Conservation (phyloP, 2,329 filamentous ascomycete species). For the Aureobasidium pullulans region DNA sequence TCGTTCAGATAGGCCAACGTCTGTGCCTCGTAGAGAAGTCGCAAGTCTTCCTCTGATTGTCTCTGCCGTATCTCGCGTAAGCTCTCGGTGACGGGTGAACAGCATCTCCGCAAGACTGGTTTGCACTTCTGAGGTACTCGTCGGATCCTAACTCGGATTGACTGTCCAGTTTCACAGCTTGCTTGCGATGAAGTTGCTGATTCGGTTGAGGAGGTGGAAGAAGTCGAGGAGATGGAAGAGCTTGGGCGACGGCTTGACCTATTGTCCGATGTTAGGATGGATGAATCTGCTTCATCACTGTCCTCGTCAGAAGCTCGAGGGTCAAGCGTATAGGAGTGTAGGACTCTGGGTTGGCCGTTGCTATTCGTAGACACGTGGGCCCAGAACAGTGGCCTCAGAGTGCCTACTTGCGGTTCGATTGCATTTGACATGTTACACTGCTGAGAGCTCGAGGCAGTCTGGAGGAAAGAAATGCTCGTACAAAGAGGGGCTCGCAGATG, state of each 20-base stretch:
- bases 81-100: constrained; percentile 19
- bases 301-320: neutral
- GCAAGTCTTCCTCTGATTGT: constrained; percentile 25
- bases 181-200: neutral
- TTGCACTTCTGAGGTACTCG: neutral
- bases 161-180: neutral
- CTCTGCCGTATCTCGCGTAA: constrained; percentile 25
- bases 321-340: neutral
- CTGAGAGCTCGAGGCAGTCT: neutral
- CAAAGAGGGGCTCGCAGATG: neutral
- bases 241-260: neutral
- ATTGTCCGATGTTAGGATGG: neutral
- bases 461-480: neutral
- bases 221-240: neutral
- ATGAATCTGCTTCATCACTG: neutral
- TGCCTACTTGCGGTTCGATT: neutral
- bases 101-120: constrained; percentile 19
- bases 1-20: constrained; percentile 26
- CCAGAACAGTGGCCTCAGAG: neutral
- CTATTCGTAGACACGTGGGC: neutral
- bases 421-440: constrained; percentile 3
- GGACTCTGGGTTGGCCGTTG: neutral
- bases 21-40: constrained; percentile 25
- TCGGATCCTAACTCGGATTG: neutral
- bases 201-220: neutral